Percentiles rank a stretch among this genome's conserved stretches.
Evolutionary conservation across 768 basidiomycete genomes (phyloP).

Genomic region (Podaxis sp.): DNA sequence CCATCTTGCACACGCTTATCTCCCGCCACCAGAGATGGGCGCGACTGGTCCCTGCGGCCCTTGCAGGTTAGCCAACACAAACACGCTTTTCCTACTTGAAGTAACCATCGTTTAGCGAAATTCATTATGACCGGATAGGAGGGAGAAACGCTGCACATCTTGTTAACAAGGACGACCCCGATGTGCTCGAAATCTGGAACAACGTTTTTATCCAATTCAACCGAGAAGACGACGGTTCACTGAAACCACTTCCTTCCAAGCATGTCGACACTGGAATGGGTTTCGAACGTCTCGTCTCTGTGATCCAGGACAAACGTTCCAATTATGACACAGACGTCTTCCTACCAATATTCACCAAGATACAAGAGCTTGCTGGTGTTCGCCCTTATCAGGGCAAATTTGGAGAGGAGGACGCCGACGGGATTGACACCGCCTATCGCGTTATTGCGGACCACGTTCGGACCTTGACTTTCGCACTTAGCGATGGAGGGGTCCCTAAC

Average conservation of each 20-base stretch:
- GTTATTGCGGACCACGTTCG: constrained; percentile 96
- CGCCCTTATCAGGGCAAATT: constrained; percentile 88
- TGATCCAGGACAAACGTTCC: constrained; percentile 85
- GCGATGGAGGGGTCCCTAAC: constrained; percentile 94
- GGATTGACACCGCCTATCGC: constrained; percentile 96
- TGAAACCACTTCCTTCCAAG: constrained; percentile 81
- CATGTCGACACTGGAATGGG: constrained; percentile 99
- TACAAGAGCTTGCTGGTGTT: constrained; percentile 87
- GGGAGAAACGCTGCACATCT: constrained; percentile 91
- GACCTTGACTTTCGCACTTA: constrained; percentile 92
- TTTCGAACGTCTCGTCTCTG: constrained; percentile 95
- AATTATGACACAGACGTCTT: constrained; percentile 99
- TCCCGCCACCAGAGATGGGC: constrained; percentile 79
- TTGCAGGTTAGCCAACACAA: constrained; percentile 59
- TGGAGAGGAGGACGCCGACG: constrained; percentile 92
- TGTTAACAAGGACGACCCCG: constrained; percentile 95
- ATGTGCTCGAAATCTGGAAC: constrained; percentile 99
- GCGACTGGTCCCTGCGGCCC: constrained; percentile 97
- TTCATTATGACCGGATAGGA: constrained; percentile 97
- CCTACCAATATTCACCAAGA: constrained; percentile 79
- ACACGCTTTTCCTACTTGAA: constrained; percentile 1
- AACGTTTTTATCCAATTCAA: constrained; percentile 99
- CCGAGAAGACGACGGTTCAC: constrained; percentile 83
- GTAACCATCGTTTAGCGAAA: constrained; percentile 57
- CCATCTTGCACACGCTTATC: constrained; percentile 10